Base-by-base conservation (phyloP, 2,329 filamentous ascomycete genomes). In the Cordyceps sp. region DNA sequence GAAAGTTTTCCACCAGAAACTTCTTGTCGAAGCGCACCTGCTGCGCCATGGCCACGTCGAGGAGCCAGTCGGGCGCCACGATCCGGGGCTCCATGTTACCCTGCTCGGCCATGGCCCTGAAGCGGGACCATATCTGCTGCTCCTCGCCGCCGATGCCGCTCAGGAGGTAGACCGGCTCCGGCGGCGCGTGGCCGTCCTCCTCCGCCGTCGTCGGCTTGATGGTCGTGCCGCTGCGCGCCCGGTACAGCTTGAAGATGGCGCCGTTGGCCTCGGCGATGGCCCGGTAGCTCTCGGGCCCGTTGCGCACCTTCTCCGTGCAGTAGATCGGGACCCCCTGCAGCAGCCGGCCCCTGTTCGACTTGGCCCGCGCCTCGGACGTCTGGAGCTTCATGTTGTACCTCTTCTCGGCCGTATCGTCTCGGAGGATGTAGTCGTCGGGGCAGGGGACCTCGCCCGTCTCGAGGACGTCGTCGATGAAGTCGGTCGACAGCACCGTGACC, bases 1-100 rank as follows among this genome's bases (percentile, higher is more conserved):
- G 60, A 43, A 58, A 64, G 34, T 60, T 61, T 30, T 53, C 51
- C 20, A 59, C 58, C 31, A 74, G 50, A 47, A 82, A 84, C 42
- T 64, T 68, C 26, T 74, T 58, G 35, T 74, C 62, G 53, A 73
- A 77, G n/a, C 63, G 62, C 39, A 90, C 60, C 53, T 84, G 66
- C 56, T 98, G 90, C 45, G 72, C 74, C 81, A 98, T 88, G 5
- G 84, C 83, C 37, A 85, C 76, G 46, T 86, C 78, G 35, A 98
- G 59, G 44, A 98, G 53, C 90, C 90, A 98, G 49, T 98, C 86
- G 3, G 80, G 71, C 29, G 69, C 70, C 17, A 94, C 84, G 26
- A 98, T 75, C 33, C 80, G 66, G 3, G 86, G 78, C 41, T 76
- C 68, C 68, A 88, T 85, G 47, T 82, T 77, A 28, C 81, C 77